phyloP scores from a whole-genome alignment of 2,329 filamentous ascomycete genomes.

The Phyllosticta capitalensis region DNA sequence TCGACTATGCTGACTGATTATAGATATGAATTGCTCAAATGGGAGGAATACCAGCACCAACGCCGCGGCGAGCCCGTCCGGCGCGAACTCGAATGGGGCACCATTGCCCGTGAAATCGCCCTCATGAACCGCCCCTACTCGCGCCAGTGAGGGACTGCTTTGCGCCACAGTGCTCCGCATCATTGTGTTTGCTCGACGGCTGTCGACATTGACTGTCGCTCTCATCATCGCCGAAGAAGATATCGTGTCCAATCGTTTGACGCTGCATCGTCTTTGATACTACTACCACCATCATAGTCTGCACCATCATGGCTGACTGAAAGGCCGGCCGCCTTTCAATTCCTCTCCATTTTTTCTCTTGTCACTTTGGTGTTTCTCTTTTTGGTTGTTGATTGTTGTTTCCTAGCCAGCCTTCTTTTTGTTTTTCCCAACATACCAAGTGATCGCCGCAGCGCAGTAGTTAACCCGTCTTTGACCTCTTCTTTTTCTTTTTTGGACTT shows the following conservation, averaged over 20 bases:
- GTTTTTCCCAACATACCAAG: background rate
- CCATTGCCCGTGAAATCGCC: slow-evolving; percentile 81
- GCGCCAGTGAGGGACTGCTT: slow-evolving; percentile 25
- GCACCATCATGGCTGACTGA: no score
- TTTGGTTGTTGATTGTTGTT: background rate
- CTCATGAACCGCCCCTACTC: slow-evolving; percentile 94
- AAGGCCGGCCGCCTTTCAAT: background rate
- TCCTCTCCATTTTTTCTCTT: background rate
- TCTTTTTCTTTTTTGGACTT: background rate
- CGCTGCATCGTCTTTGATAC: background rate
- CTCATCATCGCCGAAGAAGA: background rate
- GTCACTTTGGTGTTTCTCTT: background rate
- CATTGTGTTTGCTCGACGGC: background rate
- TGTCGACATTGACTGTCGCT: background rate
- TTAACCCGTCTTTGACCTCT: background rate
- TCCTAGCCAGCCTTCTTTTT: background rate
- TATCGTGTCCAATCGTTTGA: background rate
- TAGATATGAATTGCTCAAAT: slow-evolving; percentile 80
- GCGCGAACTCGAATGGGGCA: slow-evolving; percentile 84
- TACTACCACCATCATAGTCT: background rate
- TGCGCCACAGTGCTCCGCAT: background rate
- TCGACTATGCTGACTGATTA: slow-evolving; percentile 2
- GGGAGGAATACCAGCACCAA: slow-evolving; percentile 71
- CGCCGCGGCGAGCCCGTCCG: slow-evolving; percentile 46
- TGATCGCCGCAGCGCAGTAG: background rate